These are phyloP conservation scores for Lipomyces mesembrius DNA, from an alignment of 805 yeast species.

Conservation along the genomic window DNA sequence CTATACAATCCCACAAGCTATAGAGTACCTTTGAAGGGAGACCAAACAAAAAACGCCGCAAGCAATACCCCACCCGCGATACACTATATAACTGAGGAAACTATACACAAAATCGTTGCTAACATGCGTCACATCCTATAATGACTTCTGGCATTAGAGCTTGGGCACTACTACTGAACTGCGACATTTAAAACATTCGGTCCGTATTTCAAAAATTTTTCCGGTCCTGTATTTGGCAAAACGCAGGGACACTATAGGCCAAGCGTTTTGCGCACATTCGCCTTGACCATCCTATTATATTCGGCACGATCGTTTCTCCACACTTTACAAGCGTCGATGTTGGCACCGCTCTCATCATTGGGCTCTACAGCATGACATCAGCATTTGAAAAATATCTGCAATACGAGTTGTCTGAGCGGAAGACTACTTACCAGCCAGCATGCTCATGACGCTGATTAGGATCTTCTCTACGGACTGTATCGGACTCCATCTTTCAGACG, in stretches of 20 bases:
- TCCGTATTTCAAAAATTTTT: too few species aligned
- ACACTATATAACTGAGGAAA: not conserved
- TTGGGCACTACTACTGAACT: not conserved
- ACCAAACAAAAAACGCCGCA: not conserved
- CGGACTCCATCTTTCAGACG: slow-evolving; percentile 98
- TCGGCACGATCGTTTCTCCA: slow-evolving; percentile 85
- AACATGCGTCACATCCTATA: not conserved
- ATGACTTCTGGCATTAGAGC: not conserved
- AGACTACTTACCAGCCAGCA: slow-evolving; percentile 64
- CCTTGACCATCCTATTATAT: slow-evolving; percentile 66
- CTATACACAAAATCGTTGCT: not conserved
- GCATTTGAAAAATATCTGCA: not conserved
- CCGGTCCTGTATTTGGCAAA: not conserved
- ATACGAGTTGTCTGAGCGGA: not conserved
- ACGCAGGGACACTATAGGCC: slow-evolving; percentile 55
- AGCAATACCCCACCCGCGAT: not conserved
- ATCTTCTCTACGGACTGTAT: slow-evolving; percentile 98
- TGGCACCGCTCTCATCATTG: slow-evolving; percentile 94
- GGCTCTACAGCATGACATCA: slow-evolving; percentile 62
- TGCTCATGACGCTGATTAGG: slow-evolving; percentile 85
- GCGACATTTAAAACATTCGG: not conserved
- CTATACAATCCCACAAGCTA: not conserved
- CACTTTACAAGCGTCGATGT: slow-evolving; percentile 75
- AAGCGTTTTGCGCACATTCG: slow-evolving; percentile 69
- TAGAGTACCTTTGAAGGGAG: not conserved